These are phyloP conservation scores for Fusarium newnesense DNA, from an alignment of 2,329 filamentous ascomycete species.

Conservation along the genomic window DNA sequence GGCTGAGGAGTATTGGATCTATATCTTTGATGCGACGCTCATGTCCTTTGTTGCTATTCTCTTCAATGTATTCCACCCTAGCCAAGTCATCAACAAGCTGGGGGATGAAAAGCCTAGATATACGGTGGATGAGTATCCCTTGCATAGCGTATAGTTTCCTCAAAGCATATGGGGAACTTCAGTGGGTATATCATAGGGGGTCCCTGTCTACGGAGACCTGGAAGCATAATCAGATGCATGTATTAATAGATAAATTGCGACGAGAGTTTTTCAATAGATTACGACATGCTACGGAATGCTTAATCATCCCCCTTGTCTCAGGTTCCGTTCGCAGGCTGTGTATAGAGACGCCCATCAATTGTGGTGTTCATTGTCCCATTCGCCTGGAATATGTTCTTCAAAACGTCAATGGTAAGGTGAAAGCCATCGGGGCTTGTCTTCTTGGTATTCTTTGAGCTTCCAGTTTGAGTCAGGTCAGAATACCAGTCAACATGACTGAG, in stretches of 20 bases:
- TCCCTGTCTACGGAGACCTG: fast-evolving
- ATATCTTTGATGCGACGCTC: conserved; percentile 50
- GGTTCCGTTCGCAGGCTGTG: background rate
- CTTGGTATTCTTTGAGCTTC: conserved; percentile 47
- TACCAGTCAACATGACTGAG: conserved; percentile 48
- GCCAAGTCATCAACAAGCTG: conserved; percentile 25
- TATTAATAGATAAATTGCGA: background rate
- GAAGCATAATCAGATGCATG: background rate
- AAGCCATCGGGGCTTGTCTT: conserved; percentile 44
- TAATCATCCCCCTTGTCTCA: background rate
- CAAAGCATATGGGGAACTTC: background rate
- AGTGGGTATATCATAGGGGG: no score
- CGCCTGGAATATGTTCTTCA: conserved; percentile 16
- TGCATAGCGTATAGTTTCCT: background rate
- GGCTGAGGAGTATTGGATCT: conserved; percentile 48
- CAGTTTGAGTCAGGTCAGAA: conserved; percentile 51
- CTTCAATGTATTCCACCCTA: conserved; percentile 39
- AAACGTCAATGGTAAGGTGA: conserved; percentile 9
- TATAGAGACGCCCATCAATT: background rate
- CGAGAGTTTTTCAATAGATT: background rate
- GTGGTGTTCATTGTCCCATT: conserved; percentile 17
- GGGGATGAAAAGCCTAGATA: conserved; percentile 13
- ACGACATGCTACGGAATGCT: background rate
- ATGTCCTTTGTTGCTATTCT: conserved; percentile 46
- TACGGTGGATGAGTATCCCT: background rate